These are phyloP conservation scores for Excoecaria agallocha DNA, from an alignment of 345 rosid genomes.

Conservation along the genomic window DNA sequence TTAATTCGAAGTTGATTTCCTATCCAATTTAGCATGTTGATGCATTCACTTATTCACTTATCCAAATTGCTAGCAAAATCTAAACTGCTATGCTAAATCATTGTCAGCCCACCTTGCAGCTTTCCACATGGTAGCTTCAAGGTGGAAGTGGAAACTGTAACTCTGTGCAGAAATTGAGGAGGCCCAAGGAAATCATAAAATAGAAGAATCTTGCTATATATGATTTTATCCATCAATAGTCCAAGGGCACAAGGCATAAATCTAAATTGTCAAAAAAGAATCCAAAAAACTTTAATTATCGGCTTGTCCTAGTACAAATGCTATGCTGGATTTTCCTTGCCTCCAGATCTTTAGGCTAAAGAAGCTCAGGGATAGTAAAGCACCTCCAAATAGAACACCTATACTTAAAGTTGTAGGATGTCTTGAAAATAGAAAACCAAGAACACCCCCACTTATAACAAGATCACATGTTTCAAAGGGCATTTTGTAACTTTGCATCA, in stretches of 20 bases:
- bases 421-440: slow-evolving; percentile 72
- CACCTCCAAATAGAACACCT: slow-evolving; percentile 66
- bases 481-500: slow-evolving; percentile 12
- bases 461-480: slow-evolving; percentile 52
- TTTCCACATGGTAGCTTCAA: too few relatives aligned
- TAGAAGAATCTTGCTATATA: neutral
- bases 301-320: slow-evolving; percentile 86
- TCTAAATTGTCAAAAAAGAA: neutral
- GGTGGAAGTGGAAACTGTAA: too few relatives aligned
- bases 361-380: slow-evolving; percentile 78
- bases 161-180: too few relatives aligned
- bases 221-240: neutral
- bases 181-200: neutral
- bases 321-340: slow-evolving; percentile 85
- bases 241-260: neutral
- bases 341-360: slow-evolving; percentile 84
- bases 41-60: neutral
- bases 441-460: slow-evolving; percentile 61
- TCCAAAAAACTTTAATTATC: slow-evolving; percentile 38
- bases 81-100: neutral
- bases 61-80: neutral
- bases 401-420: slow-evolving; percentile 50
- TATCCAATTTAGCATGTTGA: neutral
- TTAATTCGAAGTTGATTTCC: neutral
- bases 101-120: neutral